Evolutionary conservation across 164 flowering plant species (phyloP), one percentile per base, ranked within the genome.

Genomic region (Tinospora cordifolia): DNA sequence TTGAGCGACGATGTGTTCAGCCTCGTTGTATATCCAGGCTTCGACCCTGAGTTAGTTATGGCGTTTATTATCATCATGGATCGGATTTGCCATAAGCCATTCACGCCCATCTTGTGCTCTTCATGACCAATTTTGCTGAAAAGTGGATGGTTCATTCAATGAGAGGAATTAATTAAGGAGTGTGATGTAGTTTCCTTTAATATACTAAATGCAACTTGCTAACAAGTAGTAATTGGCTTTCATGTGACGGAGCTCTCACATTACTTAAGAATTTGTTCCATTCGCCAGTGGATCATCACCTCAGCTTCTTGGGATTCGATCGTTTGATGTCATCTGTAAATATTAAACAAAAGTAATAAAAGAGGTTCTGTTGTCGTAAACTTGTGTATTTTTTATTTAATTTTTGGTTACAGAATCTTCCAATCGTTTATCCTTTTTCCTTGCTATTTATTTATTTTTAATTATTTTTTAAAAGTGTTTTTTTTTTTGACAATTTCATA

Each of bases 11-110:
- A 87, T 47, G 91, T 86, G 39, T 87, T 87, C 49, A 83, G 74
- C 72, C 72, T 87, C 22, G 70, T 71, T 27, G 75, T 87, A 24
- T 74, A 80, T 12, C 86, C 87, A 4, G 89, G 88, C 4, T 79
- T 79, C 54, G 78, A 81, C 13, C 26, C 68, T 25, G 66, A 82
- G 38, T 77, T 87, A 30, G 62, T 82, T 26, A 87, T 86, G 91
- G 89, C 86, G n/a, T 87, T 86, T 59, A 80, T 87, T 1, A 39
- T 87, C 25, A 64, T 84, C 72, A 72, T 87, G 82, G 91, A 87
- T 77, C 85, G 91, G n/a, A 84, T 86, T 38, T 81, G 78, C 66
- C 30, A 40, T 2, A 84, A 82, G 41, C 71, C 86, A 0, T 82
- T 38, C 49, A n/a, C 76, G n/a, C 84, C 89, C 4, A 6, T 68